Conservation (phyloP, 2,329 filamentous ascomycete species). For the Hypoxylon sp. region DNA sequence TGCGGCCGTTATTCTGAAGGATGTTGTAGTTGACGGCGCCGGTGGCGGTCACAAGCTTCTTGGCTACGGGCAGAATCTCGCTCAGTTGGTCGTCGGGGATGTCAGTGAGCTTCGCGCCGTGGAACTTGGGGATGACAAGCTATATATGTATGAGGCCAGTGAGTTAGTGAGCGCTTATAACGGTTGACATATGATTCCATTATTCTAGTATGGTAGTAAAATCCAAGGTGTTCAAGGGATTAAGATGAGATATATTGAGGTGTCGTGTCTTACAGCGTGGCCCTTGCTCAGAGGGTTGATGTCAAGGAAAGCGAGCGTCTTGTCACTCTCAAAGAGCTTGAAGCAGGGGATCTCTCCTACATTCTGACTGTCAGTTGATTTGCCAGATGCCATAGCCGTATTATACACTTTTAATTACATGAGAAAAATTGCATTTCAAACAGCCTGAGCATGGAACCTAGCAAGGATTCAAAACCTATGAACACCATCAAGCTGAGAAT, state of each 20-base stretch:
- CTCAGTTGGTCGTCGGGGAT: conserved; percentile 89
- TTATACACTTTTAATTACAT: background rate
- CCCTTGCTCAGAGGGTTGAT: conserved; percentile 91
- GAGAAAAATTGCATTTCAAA: background rate
- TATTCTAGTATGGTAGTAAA: no score
- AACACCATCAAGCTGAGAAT: background rate
- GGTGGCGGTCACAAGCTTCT: conserved; percentile 85
- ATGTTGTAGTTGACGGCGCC: conserved; percentile 90
- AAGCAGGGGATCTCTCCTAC: conserved; percentile 94
- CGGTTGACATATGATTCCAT: no score
- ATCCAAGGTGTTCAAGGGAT: no score
- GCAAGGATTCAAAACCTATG: background rate
- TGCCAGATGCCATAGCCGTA: background rate
- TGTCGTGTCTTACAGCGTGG: conserved; percentile 78
- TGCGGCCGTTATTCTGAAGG: conserved; percentile 92
- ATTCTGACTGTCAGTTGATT: conserved; percentile 30
- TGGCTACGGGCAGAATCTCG: conserved; percentile 88
- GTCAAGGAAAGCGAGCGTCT: conserved; percentile 95
- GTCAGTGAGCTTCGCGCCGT: conserved; percentile 91
- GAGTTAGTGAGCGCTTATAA: background rate
- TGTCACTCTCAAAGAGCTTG: conserved; percentile 96
- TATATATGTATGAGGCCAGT: conserved; percentile 55
- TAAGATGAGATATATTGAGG: background rate
- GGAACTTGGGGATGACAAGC: conserved; percentile 97
- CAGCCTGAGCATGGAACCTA: no score